Evolutionary conservation across 495 filamentous ascomycete genomes (phyloP), one percentile per base, ranked within the genome.

Genomic region (Sporormia fimetaria): DNA sequence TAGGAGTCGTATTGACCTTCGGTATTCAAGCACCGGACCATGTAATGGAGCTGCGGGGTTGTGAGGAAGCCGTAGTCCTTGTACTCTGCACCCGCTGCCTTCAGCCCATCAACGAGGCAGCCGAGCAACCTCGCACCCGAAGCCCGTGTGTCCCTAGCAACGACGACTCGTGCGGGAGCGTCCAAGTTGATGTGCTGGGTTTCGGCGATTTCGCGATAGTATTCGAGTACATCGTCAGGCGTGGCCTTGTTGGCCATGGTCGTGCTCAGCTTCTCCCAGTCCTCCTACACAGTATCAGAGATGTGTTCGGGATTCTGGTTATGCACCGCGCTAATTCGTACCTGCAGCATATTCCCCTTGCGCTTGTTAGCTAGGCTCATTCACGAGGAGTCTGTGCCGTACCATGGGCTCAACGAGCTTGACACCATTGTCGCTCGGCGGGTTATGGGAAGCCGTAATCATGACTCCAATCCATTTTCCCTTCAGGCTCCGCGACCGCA

Each of bases 381-480:
- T 10, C 37, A 0, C 14, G 5, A 22, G 28, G 12, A 37, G 6
- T 4, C 10, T 3, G 11, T 6, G 20, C 35, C 72, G 53, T 51
- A 78, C 79, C 80, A 93, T 82, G 9, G 90, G 90, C 63, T 99
- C 90, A 49, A 99, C 83, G 48, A 99, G 71, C 73, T 99, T 99
- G 51, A 99, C 84, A 37, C 90, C 90, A 66, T 99, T 99, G 64
- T 99, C 90, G 54, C 80, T 78, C 3, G 92, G 84, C 25, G 85
- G 85, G 64, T 99, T 99, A 73, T 99, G 90, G 52, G 85, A 94
- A 23, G 90, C 90, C 49, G 90, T 99, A 60, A 99, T 86, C 90
- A 99, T 96, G 36, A 99, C 75, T 59, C 90, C 90, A 58, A 99
- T 92, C 53, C 82, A 81, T 67, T 88, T 81, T 44, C 85, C 80